Conservation (phyloP, 176 grass and related monocot genomes). For the Triticum dicoccoides region DNA sequence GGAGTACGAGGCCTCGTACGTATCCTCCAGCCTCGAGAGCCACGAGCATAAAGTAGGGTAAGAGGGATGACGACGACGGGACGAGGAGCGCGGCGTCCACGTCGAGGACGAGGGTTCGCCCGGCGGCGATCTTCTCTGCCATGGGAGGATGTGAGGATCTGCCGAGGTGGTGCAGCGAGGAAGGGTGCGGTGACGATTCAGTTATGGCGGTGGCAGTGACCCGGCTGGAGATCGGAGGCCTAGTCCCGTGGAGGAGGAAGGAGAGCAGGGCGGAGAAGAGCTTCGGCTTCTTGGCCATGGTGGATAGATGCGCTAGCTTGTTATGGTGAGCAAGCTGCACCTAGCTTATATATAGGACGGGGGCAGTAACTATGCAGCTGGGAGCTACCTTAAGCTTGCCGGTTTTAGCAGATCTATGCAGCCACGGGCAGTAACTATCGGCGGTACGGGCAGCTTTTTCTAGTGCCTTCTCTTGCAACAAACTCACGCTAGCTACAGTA, state of each 20-base stretch:
- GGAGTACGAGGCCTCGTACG: constrained; percentile 42
- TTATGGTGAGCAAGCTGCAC: not conserved
- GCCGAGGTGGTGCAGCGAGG: not conserved
- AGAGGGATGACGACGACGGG: constrained; percentile 11
- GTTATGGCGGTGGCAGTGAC: not conserved
- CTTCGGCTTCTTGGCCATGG: constrained; percentile 31
- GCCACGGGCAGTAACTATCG: not conserved
- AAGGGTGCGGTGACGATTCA: not conserved
- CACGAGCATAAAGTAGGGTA: constrained; percentile 87
- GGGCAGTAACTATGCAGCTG: too few relatives aligned
- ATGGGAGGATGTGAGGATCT: not conserved
- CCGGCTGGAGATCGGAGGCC: not conserved
- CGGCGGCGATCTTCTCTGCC: not conserved
- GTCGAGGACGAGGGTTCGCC: constrained; percentile 23
- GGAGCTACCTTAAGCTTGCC: not conserved
- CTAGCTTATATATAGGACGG: not conserved
- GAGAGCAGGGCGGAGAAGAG: constrained; percentile 30
- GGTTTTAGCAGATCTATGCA: not conserved
- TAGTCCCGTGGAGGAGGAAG: not conserved
- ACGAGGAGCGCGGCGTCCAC: constrained; percentile 43
- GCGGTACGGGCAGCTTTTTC: not conserved
- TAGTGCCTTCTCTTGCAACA: not conserved
- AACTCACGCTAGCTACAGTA: not conserved
- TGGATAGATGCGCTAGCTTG: not conserved
- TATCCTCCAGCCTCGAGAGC: constrained; percentile 65